These are phyloP conservation scores for Pseudogymnoascus sp. DNA, from an alignment of 2,329 filamentous ascomycete species.

Conservation along the genomic window DNA sequence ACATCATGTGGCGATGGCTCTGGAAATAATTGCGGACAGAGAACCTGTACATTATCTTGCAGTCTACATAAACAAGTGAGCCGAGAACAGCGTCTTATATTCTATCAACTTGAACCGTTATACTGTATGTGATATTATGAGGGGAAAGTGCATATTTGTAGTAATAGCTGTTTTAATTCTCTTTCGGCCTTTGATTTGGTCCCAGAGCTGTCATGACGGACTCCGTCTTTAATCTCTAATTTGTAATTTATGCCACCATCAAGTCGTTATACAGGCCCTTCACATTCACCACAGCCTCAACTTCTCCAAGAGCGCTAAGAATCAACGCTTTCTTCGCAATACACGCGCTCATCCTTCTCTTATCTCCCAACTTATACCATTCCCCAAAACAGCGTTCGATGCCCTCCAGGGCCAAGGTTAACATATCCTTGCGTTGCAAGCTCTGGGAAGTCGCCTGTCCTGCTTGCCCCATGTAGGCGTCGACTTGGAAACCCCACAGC, in stretches of 20 bases:
- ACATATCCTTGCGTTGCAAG: slow-evolving; percentile 40
- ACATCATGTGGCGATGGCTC: slow-evolving; percentile 1
- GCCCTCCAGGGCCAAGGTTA: slow-evolving; percentile 44
- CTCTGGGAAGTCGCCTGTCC: slow-evolving; percentile 35
- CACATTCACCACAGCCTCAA: slow-evolving; percentile 49
- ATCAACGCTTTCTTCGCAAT: slow-evolving; percentile 62
- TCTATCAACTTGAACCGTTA: not conserved
- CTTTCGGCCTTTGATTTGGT: not conserved
- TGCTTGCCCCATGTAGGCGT: slow-evolving; percentile 60
- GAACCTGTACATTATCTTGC: slow-evolving; percentile 12
- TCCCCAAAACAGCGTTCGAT: slow-evolving; percentile 45
- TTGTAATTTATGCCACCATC: slow-evolving; percentile 18
- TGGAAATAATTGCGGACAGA: slow-evolving; percentile 7
- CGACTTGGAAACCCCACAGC: slow-evolving; percentile 54
- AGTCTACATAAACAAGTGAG: slow-evolving; percentile 6
- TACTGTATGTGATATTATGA: not conserved
- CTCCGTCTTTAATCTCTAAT: not conserved
- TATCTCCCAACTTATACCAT: slow-evolving; percentile 52
- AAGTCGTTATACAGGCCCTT: slow-evolving; percentile 49
- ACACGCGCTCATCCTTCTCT: slow-evolving; percentile 47
- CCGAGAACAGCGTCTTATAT: not conserved
- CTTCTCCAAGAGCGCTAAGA: slow-evolving; percentile 52
- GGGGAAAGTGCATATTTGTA: not conserved
- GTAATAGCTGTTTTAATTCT: not conserved
- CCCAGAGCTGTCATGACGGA: not conserved